Evolutionary conservation across 352 stramenopile genomes (phyloP), one percentile per base, ranked within the genome.

Genomic region (Phytopythium litorale): DNA sequence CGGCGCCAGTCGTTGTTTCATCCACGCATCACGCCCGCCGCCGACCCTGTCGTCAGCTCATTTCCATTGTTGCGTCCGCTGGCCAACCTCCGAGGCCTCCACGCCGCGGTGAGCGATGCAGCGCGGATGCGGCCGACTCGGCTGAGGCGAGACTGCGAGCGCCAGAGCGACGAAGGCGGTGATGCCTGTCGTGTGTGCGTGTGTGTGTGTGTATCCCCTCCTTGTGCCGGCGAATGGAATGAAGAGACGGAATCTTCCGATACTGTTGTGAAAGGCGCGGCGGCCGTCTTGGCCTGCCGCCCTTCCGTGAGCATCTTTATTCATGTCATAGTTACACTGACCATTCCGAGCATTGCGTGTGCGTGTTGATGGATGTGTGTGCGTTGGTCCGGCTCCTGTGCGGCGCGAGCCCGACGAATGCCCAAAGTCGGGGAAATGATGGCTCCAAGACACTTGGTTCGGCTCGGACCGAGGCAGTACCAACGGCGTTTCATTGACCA

Each of bases 291-390:
- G 75, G 75, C 68, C 42, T 67, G 70, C 68, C 57, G 62, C 67
- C 58, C 68, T 84, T 84, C 68, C 77, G 68, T 84, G 75, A 84
- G 72, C 72, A 75, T 52, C n/a, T 72, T 76, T 65, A 74, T 81
- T 78, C 52, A 58, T 85, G 76, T 85, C 76, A 85, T 85, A 85
- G 76, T 85, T 85, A 85, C 76, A 85, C 76, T 85, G 76, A 85
- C 76, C 76, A 85, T 85, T 66, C 58, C 61, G 65, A 64, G n/a
- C n/a, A 51, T n/a, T 38, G 60, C 35, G 30, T 65, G 12, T 54
- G 19, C 23, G 21, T 66, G 52, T 40, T 40, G 35, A 5, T 40
- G 35, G 3, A 5, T 11, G 16, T 49, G 18, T 18, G 3, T 59
- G 46, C 45, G 59, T 49, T 23, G 35, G 35, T 1, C 12, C 8